These are phyloP conservation scores for Microdochium trichocladiopsis DNA, from an alignment of 2,329 filamentous ascomycete species.

Conservation along the genomic window DNA sequence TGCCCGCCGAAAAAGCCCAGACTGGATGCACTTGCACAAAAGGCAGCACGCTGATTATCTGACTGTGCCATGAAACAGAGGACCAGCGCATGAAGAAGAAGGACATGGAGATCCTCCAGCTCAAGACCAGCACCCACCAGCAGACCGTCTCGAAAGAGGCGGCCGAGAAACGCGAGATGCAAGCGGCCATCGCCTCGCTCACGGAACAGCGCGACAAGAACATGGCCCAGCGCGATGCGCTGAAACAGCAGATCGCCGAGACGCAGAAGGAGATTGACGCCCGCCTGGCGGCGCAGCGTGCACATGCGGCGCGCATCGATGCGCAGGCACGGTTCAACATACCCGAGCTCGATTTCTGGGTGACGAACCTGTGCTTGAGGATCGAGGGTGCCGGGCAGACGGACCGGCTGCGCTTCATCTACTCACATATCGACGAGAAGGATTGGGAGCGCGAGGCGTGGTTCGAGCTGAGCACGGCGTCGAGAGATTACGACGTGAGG, in stretches of 20 bases:
- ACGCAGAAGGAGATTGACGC: constrained; percentile 65
- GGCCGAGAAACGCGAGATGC: constrained; percentile 71
- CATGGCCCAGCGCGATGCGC: constrained; percentile 45
- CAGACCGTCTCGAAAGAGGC: constrained; percentile 71
- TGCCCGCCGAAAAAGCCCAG: background rate
- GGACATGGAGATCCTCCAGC: constrained; percentile 75
- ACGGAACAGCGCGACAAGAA: constrained; percentile 55
- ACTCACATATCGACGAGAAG: constrained; percentile 76
- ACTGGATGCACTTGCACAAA: constrained; percentile 5
- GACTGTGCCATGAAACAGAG: constrained; percentile 45
- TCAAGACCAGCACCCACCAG: constrained; percentile 64
- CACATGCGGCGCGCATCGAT: constrained; percentile 68
- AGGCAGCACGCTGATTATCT: constrained; percentile 2
- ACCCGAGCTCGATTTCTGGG: constrained; percentile 94
- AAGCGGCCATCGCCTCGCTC: constrained; percentile 51
- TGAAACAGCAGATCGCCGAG: constrained; percentile 56
- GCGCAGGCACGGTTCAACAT: constrained; percentile 82
- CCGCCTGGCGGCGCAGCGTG: constrained; percentile 63
- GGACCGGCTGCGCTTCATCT: constrained; percentile 85
- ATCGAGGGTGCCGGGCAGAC: constrained; percentile 84
- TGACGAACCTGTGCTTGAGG: constrained; percentile 77
- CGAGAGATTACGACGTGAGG: constrained; percentile 77
- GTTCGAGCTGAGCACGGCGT: constrained; percentile 83
- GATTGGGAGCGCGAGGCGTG: constrained; percentile 86
- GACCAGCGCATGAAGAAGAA: constrained; percentile 84